Conservation (phyloP, 1,284 basidiomycete genomes). For the Malassezia dermatis region DNA sequence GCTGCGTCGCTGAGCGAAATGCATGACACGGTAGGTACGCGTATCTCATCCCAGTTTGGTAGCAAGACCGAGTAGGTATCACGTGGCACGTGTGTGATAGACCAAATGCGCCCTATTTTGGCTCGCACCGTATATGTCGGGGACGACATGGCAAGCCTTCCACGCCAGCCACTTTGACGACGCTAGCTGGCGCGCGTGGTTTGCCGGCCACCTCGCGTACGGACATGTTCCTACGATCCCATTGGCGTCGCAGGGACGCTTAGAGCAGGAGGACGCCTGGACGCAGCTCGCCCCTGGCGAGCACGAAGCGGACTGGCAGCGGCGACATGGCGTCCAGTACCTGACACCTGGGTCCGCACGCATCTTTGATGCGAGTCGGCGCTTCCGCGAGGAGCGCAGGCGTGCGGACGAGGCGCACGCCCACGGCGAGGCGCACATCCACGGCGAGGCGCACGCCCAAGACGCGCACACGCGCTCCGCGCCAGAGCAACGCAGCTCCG, state of each 20-base stretch:
- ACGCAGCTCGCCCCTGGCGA: slow-evolving; percentile 6
- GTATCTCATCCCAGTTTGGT: background rate
- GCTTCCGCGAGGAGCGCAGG: slow-evolving; percentile 12
- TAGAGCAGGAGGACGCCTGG: slow-evolving; percentile 10
- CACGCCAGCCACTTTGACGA: slow-evolving; percentile 14
- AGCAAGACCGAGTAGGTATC: background rate
- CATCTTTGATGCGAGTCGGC: slow-evolving; percentile 15
- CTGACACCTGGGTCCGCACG: slow-evolving; percentile 16
- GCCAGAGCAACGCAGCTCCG: background rate
- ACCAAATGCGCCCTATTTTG: background rate
- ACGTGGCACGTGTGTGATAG: background rate
- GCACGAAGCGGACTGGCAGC: slow-evolving; percentile 8
- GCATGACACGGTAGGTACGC: background rate
- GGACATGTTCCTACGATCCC: background rate
- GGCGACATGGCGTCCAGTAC: slow-evolving; percentile 11
- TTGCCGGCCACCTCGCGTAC: background rate
- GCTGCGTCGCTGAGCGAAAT: background rate
- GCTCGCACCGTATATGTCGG: background rate
- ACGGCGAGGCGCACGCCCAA: background rate
- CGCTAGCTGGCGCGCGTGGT: slow-evolving; percentile 8
- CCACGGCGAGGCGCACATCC: background rate
- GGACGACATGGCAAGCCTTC: slow-evolving; percentile 1
- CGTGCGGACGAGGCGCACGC: background rate
- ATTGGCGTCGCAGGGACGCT: background rate
- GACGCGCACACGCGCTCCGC: background rate